These are phyloP conservation scores for Pleurotus pulmonarius DNA, from an alignment of 768 basidiomycete species.

Conservation along the genomic window DNA sequence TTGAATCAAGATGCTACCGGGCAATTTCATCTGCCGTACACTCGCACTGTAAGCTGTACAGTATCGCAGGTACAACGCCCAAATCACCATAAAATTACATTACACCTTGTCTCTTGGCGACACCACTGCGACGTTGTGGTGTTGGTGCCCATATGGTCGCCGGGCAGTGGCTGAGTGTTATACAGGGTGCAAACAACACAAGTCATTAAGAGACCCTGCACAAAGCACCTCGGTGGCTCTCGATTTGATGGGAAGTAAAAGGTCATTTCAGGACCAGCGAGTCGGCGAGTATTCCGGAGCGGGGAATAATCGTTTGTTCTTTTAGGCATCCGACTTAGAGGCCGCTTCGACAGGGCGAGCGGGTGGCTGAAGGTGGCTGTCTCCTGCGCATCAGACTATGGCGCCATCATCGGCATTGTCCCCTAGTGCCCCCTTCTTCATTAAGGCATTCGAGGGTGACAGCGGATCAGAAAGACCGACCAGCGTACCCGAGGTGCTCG, in stretches of 20 bases:
- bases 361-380: not conserved
- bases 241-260: constrained; percentile 3
- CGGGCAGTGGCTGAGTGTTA: not conserved
- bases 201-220: not conserved
- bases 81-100: too few species aligned
- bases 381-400: not conserved
- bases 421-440: too few species aligned
- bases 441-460: not conserved
- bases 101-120: too few species aligned
- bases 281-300: too few species aligned
- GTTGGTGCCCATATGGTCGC: not conserved
- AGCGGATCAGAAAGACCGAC: not conserved
- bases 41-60: too few species aligned
- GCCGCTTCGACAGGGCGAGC: not conserved
- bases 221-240: not conserved
- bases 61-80: too few species aligned
- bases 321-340: not conserved
- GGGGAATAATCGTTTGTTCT: not conserved
- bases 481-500: not conserved
- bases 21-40: too few species aligned
- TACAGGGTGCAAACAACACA: not conserved
- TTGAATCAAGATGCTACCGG: too few species aligned
- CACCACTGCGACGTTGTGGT: not conserved
- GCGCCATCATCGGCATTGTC: too few species aligned
- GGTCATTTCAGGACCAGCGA: constrained; percentile 4